These are phyloP conservation scores for Cutaneotrichosporon mucoides DNA, from an alignment of 1,284 basidiomycete genomes.

Conservation along the genomic window DNA sequence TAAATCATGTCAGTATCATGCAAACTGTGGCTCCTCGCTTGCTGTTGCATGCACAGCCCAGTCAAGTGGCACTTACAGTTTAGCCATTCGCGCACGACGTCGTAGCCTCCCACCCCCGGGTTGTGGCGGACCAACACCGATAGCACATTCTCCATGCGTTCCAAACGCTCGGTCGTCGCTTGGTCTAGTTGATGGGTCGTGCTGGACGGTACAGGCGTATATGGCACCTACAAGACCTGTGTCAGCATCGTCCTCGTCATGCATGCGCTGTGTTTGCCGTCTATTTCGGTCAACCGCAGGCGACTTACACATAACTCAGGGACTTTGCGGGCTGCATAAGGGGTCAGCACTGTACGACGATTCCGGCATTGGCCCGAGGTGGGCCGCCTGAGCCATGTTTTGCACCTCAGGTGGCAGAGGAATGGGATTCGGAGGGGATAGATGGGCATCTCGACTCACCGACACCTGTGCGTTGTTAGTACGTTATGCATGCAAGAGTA, in stretches of 20 bases:
- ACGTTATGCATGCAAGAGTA: neutral
- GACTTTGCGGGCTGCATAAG: slow-evolving; percentile 43
- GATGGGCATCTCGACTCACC: slow-evolving; percentile 5
- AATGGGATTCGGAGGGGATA: neutral
- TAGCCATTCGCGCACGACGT: slow-evolving; percentile 43
- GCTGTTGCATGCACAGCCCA: neutral
- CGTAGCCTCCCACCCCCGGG: slow-evolving; percentile 36
- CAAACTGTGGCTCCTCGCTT: too few species aligned
- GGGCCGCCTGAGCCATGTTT: neutral
- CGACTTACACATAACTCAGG: slow-evolving; percentile 47
- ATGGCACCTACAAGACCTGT: slow-evolving; percentile 36
- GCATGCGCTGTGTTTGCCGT: neutral
- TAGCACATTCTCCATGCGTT: slow-evolving; percentile 41
- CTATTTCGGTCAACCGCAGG: too few species aligned
- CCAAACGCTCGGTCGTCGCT: slow-evolving; percentile 32
- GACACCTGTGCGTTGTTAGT: slow-evolving; percentile 10
- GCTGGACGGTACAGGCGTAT: slow-evolving; percentile 35
- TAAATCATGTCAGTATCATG: neutral
- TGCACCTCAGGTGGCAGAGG: neutral
- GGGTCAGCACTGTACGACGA: neutral
- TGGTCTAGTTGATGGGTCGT: slow-evolving; percentile 30
- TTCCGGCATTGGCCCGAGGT: neutral
- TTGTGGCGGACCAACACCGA: slow-evolving; percentile 41
- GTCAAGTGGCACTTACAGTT: slow-evolving; percentile 20
- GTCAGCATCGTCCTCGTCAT: neutral